Evolutionary conservation across 371 early-diverging fungal genomes (phyloP).

Genomic region (Syncephalastrum racemosum): DNA sequence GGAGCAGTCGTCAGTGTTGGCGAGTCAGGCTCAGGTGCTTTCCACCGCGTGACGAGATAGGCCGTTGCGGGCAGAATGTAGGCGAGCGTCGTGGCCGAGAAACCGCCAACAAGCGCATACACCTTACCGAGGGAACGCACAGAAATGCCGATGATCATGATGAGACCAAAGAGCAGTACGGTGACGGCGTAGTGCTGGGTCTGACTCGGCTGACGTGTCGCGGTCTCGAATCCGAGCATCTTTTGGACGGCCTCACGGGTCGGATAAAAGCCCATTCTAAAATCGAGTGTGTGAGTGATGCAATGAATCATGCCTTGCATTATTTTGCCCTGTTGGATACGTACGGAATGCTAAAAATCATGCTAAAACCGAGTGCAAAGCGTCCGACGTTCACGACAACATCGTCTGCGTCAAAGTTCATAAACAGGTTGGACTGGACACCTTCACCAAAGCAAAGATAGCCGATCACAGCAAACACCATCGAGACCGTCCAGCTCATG

Average conservation of each 20-base stretch:
- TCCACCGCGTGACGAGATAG: conserved; percentile 30
- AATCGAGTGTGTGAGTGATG: background rate
- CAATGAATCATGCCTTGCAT: background rate
- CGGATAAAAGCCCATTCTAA: conserved; percentile 42
- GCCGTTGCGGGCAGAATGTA: conserved; percentile 44
- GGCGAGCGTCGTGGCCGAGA: conserved; percentile 44
- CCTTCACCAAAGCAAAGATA: conserved; percentile 56
- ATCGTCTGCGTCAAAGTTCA: conserved; percentile 54
- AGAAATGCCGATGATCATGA: conserved; percentile 32
- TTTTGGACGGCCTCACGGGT: conserved; percentile 47
- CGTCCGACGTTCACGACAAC: conserved; percentile 53
- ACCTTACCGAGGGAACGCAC: conserved; percentile 40
- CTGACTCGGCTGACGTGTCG: conserved; percentile 26
- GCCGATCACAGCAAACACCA: conserved; percentile 57
- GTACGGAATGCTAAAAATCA: conserved; percentile 56
- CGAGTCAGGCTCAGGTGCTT: background rate
- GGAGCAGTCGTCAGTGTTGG: conserved; percentile 19
- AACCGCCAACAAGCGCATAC: conserved; percentile 47
- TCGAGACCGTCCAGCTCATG: conserved; percentile 53
- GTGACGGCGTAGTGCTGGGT: conserved; percentile 38
- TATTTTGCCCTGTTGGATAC: conserved; percentile 11
- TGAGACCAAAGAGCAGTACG: conserved; percentile 28
- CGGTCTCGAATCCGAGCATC: conserved; percentile 38
- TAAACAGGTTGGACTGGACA: conserved; percentile 55
- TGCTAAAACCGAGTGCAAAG: conserved; percentile 47